These are phyloP conservation scores for Tripterygium wilfordii DNA, from an alignment of 177 flowering plant genomes.

Conservation along the genomic window DNA sequence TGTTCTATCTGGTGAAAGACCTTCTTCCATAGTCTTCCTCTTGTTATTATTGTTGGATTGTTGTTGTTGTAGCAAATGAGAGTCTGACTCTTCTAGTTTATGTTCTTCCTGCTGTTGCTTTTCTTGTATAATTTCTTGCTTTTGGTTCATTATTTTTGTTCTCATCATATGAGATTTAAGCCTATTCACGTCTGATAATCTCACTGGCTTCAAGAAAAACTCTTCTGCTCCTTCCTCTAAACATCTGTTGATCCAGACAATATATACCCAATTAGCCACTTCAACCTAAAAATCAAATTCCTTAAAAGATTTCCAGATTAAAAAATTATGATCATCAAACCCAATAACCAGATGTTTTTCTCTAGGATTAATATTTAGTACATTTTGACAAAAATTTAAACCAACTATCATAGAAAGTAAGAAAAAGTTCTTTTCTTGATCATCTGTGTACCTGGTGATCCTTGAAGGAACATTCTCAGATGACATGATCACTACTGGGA, in stretches of 20 bases:
- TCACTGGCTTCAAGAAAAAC: conserved; percentile 47
- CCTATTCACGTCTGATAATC: conserved; percentile 29
- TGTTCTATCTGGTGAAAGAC: conserved; percentile 52
- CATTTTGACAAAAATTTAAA: too few relatives aligned
- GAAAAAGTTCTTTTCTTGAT: not conserved
- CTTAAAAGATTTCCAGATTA: too few relatives aligned
- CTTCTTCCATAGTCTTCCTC: conserved; percentile 64
- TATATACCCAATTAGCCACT: not conserved
- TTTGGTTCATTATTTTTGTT: conserved; percentile 30
- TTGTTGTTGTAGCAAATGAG: conserved; percentile 5
- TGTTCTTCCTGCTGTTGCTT: conserved; percentile 1
- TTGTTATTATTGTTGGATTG: conserved; percentile 35
- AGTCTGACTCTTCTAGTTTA: too few relatives aligned
- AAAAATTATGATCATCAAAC: too few relatives aligned
- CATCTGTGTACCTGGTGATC: conserved; percentile 62
- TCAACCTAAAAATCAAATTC: not conserved
- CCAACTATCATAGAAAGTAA: too few relatives aligned
- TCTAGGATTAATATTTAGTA: too few relatives aligned
- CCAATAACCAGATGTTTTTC: too few relatives aligned
- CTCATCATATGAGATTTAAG: conserved; percentile 50
- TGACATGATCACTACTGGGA: conserved; percentile 94
- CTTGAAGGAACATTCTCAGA: conserved; percentile 93
- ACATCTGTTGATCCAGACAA: conserved; percentile 50
- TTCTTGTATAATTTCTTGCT: conserved; percentile 9
- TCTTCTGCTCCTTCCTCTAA: conserved; percentile 86